Evolutionary conservation across 345 rosid genomes (phyloP), one percentile per base, ranked within the genome.

Genomic region (Eucalyptus marginata): DNA sequence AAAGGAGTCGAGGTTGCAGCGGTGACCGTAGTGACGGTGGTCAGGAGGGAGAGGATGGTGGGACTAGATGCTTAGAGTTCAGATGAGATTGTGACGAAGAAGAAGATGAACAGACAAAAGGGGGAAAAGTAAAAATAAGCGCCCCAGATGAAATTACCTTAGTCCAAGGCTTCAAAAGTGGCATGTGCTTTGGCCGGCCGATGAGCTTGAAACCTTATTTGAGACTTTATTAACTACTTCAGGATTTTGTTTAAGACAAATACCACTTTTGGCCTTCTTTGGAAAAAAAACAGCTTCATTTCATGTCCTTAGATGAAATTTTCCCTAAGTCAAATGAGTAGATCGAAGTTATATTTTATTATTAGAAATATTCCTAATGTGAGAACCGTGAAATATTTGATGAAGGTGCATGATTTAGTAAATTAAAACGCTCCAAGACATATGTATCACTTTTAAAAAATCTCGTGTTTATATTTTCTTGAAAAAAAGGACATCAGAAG

Each of bases 61-160:
- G 87, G 66, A 91, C 56, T 25, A 90, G 25, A 85, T 86, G 88
- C 88, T 56, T 91, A 86, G 92, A 92, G 89, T 85, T 90, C 71
- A 68, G 92, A 88, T 91, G 68, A 31, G 79, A 40, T 47, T 83
- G 51, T 36, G 56, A n/a, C n/a, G n/a, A 46, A 43, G 56, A 46
- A 88, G 92, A 92, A 58, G 29, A 58, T 24, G 90, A 62, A 62
- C 3, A 11, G 8, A 62, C 4, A 13, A 22, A 13, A 13, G 7
- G 8, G n/a, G 31, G 16, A 7, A 62, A 62, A 3, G 3, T 5
- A 27, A 27, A 27, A 62, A 62, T 12, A 62, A 62, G 33, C 2
- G 33, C 68, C 31, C 68, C 14, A 3, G 4, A 62, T 27, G n/a
- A n/a, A n/a, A n/a, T n/a, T n/a, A n/a, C n/a, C n/a, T n/a, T n/a